A percentile compares a stretch with the other conserved stretches of the same genome.
These are phyloP conservation scores for Plenodomus lindquistii DNA, from an alignment of 2,329 filamentous ascomycete species.

Conservation along the genomic window DNA sequence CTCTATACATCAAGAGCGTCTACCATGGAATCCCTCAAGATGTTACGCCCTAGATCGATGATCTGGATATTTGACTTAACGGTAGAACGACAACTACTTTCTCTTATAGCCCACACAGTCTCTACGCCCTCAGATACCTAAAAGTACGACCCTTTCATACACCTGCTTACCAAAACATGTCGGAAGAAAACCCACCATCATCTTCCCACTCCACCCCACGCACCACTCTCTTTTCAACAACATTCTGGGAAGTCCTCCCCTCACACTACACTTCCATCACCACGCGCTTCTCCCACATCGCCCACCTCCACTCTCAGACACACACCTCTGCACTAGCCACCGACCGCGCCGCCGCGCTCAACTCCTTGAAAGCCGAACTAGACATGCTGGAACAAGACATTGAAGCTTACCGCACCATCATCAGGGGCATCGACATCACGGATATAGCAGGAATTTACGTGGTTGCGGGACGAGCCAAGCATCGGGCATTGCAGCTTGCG, in stretches of 20 bases:
- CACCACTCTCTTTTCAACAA: conserved; percentile 4
- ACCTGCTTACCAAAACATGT: neutral
- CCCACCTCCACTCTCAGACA: conserved; percentile 7
- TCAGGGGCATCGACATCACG: conserved; percentile 7
- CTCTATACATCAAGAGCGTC: too few relatives aligned
- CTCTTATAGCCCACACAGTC: too few relatives aligned
- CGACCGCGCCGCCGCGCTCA: conserved; percentile 6
- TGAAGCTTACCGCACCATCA: conserved; percentile 7
- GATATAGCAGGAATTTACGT: conserved; percentile 18
- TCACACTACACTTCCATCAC: conserved; percentile 13
- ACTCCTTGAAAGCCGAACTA: conserved; percentile 17
- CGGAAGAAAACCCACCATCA: neutral
- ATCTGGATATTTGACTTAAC: too few relatives aligned
- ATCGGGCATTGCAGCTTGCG: conserved; percentile 15
- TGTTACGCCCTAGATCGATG: too few relatives aligned
- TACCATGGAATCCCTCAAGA: too few relatives aligned
- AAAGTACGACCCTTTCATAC: too few relatives aligned
- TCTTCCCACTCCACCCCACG: conserved; percentile 1
- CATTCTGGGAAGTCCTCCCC: conserved; percentile 13
- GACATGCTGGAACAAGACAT: conserved; percentile 16
- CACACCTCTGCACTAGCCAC: conserved; percentile 6
- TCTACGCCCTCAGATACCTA: too few relatives aligned
- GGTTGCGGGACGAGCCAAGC: conserved; percentile 7
- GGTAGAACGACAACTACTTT: too few relatives aligned
- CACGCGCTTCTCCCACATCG: conserved; percentile 4